These are phyloP conservation scores for Solanum pinnatisectum DNA, from an alignment of 257 asterid species.

Conservation along the genomic window DNA sequence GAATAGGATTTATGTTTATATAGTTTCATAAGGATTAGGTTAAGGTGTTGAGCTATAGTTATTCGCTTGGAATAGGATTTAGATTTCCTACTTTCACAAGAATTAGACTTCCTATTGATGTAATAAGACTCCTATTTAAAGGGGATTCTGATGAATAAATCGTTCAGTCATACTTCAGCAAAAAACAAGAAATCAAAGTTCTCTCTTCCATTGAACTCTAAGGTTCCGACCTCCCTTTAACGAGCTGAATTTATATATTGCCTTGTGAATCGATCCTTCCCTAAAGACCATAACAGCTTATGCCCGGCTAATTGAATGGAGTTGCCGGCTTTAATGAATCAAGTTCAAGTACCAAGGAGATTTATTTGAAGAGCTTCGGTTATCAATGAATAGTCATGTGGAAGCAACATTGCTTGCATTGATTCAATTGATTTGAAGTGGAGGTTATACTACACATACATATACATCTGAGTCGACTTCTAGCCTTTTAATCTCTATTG, in stretches of 20 bases:
- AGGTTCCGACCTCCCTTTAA: not conserved
- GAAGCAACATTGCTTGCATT: not conserved
- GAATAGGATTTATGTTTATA: not conserved
- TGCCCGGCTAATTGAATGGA: not conserved
- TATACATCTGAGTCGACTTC: too few relatives aligned
- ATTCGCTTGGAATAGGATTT: not conserved
- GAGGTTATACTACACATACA: not conserved
- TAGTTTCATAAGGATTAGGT: not conserved
- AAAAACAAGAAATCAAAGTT: not conserved
- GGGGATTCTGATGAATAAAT: not conserved
- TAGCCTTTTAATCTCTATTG: too few relatives aligned
- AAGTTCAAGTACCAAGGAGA: not conserved
- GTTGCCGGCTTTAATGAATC: not conserved
- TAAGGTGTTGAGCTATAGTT: not conserved
- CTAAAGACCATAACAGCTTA: not conserved
- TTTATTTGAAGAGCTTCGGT: not conserved
- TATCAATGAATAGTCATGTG: not conserved
- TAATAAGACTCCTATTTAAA: not conserved
- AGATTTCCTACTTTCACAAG: not conserved
- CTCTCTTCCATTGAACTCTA: not conserved
- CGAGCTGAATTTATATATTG: not conserved
- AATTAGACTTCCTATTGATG: not conserved
- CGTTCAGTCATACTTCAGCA: not conserved
- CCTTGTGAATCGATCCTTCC: not conserved
- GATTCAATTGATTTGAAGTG: not conserved